Evolutionary conservation across 2,329 filamentous ascomycete genomes (phyloP), one percentile per base, ranked within the genome.

Genomic region (Lasiodiplodia sp.): DNA sequence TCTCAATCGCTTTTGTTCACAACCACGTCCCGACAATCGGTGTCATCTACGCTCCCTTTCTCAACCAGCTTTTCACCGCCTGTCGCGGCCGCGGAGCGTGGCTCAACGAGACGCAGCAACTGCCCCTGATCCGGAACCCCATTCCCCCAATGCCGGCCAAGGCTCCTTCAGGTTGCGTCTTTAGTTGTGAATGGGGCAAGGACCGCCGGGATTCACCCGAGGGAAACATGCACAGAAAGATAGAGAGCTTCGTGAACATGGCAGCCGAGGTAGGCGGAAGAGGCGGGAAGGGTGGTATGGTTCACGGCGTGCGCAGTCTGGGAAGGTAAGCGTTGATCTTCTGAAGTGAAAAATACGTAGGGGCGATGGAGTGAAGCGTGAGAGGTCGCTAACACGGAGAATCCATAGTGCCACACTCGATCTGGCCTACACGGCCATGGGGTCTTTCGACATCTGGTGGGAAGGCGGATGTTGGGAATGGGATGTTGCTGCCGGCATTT

Each of bases 381-480:
- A 58, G 23, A 2, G 34, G 11, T 28, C 6, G n/a, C 56, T 64
- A 12, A 64, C 60, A 8, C 60, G 6, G 11, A 11, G 18, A 11
- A 64, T 23, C 31, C 51, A 31, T 3, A 91, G 90, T 74, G 91
- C 91, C 10, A 92, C 91, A 1, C 76, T 94, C 66, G 91, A 93
- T 77, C 79, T 94, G 60, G 91, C 91, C 0, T 94, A 93, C 76
- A 87, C 88, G 11, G 91, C 92, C 14, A 91, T 91, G 86, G 91
- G 91, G 0, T 84, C 88, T 0, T 89, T 93, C 72, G 91, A 94
- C 78, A 92, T 93, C 12, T 93, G 91, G 91, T 94, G 91, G 91
- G 91, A 94, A 76, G 91, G 91, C 3, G 91, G 91, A 0, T 93
- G 91, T 74, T 93, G 91, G 91, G 92, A 93, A 78, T 94, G 91